phyloP scores from a whole-genome alignment of 2,329 filamentous ascomycete genomes.

The Penicillium sp. region DNA sequence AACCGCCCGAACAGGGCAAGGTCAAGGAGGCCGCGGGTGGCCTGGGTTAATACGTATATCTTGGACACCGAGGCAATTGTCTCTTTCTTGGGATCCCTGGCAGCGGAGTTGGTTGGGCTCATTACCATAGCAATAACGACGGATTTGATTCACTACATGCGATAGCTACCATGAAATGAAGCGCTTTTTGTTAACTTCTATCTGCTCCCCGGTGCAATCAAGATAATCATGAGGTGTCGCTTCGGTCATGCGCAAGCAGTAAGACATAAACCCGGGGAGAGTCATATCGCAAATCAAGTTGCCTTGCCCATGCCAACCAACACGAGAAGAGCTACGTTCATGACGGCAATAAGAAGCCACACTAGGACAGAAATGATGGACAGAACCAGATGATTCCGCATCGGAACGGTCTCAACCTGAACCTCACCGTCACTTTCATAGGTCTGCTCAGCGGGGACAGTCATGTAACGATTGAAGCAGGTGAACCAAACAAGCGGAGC shows the following conservation, averaged over 20 bases:
- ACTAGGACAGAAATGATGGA: slow-evolving; percentile 55
- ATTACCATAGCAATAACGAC: background rate
- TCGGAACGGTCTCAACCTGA: slow-evolving; percentile 45
- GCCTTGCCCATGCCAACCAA: slow-evolving; percentile 53
- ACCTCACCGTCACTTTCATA: slow-evolving; percentile 26
- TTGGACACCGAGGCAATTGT: slow-evolving; percentile 7
- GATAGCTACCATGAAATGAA: slow-evolving; percentile 2
- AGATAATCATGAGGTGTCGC: background rate
- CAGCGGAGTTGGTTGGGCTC: slow-evolving; percentile 16
- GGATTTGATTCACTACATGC: background rate
- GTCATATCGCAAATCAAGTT: slow-evolving; percentile 11
- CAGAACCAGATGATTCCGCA: slow-evolving; percentile 67
- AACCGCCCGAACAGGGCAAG: slow-evolving; percentile 70
- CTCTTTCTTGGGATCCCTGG: slow-evolving; percentile 12
- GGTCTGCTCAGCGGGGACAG: slow-evolving; percentile 49
- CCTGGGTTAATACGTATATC: slow-evolving; percentile 19
- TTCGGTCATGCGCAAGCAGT: background rate
- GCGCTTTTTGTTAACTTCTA: slow-evolving; percentile 5
- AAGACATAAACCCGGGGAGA: too few species aligned
- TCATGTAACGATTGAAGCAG: slow-evolving; percentile 73
- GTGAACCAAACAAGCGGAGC: slow-evolving; percentile 84
- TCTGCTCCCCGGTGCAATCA: slow-evolving; percentile 2
- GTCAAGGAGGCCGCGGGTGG: slow-evolving; percentile 69
- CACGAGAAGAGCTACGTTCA: slow-evolving; percentile 74
- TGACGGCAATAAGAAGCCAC: slow-evolving; percentile 67